These are phyloP conservation scores for Schrenkiella parvula DNA, from an alignment of 345 rosid genomes.

Conservation along the genomic window DNA sequence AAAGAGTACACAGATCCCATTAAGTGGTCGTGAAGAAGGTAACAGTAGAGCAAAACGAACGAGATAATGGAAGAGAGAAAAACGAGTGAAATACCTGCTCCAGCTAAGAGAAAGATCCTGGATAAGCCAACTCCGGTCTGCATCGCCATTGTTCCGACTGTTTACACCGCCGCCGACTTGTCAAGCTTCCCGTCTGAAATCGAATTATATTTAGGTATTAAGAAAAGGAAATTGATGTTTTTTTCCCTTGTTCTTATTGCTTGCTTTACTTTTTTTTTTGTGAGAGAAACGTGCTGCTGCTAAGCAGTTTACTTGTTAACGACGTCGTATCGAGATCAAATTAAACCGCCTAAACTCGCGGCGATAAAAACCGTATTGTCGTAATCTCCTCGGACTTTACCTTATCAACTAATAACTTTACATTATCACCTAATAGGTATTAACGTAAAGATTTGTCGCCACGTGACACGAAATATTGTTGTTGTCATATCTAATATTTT, in stretches of 20 bases:
- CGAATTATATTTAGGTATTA: slow-evolving; percentile 15
- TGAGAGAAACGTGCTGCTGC: not conserved
- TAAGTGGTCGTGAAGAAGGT: not conserved
- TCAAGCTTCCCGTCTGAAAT: slow-evolving; percentile 1
- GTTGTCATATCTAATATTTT: too few species aligned
- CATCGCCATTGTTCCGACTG: slow-evolving; percentile 65
- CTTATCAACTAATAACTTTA: too few species aligned
- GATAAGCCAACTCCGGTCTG: slow-evolving; percentile 77
- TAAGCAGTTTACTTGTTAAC: not conserved
- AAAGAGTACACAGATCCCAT: not conserved
- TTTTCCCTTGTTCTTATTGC: not conserved
- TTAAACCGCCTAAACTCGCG: not conserved
- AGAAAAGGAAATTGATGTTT: not conserved
- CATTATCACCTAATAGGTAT: too few species aligned
- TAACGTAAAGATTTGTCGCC: not conserved
- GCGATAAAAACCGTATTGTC: not conserved
- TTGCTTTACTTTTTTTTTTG: not conserved
- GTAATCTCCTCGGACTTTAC: not conserved
- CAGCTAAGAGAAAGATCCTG: slow-evolving; percentile 68
- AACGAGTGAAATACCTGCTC: slow-evolving; percentile 54
- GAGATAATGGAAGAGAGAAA: not conserved
- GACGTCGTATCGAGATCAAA: not conserved
- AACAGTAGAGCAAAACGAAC: not conserved
- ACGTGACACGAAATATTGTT: not conserved
- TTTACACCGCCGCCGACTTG: slow-evolving; percentile 17